Conservation (phyloP, 2,329 filamentous ascomycete genomes). For the Fusarium longipes region DNA sequence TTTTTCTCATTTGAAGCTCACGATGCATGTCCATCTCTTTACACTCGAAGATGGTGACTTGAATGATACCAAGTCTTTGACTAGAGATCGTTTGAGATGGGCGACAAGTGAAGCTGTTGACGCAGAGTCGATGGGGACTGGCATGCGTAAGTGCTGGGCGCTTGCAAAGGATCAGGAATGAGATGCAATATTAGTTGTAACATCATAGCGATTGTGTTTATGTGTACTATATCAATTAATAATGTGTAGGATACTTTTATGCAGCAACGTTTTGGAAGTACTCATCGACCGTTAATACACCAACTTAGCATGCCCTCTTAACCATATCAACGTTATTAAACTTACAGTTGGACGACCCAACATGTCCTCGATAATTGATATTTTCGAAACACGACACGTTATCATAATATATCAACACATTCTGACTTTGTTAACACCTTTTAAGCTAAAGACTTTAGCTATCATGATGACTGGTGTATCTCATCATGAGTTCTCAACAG, state of each 20-base stretch:
- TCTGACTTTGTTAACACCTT: too few species aligned
- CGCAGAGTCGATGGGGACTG: slow-evolving; percentile 66
- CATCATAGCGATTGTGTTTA: background rate
- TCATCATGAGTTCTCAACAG: background rate
- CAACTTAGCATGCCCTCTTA: background rate
- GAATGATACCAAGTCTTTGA: slow-evolving; percentile 11
- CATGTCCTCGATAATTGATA: background rate
- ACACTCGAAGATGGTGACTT: slow-evolving; percentile 44
- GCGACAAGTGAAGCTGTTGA: slow-evolving; percentile 56
- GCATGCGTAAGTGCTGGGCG: slow-evolving; percentile 68
- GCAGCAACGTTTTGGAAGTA: background rate
- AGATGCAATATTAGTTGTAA: slow-evolving; percentile 19
- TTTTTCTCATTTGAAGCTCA: slow-evolving; percentile 67
- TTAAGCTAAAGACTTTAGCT: background rate
- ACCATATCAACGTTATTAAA: background rate
- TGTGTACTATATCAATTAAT: background rate
- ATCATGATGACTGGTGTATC: background rate
- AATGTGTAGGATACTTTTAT: background rate
- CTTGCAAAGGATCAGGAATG: slow-evolving; percentile 50
- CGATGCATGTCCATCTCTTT: slow-evolving; percentile 68
- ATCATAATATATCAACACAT: too few species aligned
- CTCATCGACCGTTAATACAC: background rate
- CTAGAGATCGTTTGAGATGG: slow-evolving; percentile 49
- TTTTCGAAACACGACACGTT: background rate
- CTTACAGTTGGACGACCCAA: background rate